These are phyloP conservation scores for Hippophae tibetana DNA, from an alignment of 306 rosid species.

Conservation along the genomic window DNA sequence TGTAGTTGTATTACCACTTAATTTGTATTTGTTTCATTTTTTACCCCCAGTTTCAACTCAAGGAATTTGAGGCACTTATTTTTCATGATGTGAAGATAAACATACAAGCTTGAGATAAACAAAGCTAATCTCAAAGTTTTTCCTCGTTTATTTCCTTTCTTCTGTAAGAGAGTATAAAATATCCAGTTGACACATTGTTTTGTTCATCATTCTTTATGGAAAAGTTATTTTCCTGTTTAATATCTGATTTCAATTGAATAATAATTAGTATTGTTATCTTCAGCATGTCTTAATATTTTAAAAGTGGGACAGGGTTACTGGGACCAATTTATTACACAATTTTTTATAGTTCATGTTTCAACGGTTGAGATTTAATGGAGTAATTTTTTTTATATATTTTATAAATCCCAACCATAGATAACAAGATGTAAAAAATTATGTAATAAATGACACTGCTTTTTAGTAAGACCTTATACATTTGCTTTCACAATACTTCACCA, in stretches of 20 bases:
- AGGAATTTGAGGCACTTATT: constrained; percentile 22
- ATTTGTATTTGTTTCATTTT: constrained; percentile 23
- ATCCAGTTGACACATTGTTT: constrained; percentile 35
- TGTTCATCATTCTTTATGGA: constrained; percentile 14
- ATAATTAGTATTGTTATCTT: neutral
- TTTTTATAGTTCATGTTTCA: too few relatives aligned
- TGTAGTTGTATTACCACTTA: constrained; percentile 17
- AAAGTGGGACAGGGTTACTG: too few relatives aligned
- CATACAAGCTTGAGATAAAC: constrained; percentile 43
- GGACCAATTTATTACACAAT: too few relatives aligned
- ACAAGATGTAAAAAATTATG: too few relatives aligned
- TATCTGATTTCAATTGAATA: neutral
- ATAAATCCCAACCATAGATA: too few relatives aligned
- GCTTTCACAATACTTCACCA: too few relatives aligned
- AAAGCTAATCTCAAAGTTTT: constrained; percentile 43
- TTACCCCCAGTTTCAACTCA: constrained; percentile 5
- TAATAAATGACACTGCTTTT: too few relatives aligned
- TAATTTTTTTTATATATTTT: too few relatives aligned
- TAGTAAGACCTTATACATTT: too few relatives aligned
- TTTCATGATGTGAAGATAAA: constrained; percentile 35
- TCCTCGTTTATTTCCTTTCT: constrained; percentile 34
- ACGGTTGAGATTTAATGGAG: too few relatives aligned
- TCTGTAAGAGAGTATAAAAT: constrained; percentile 47
- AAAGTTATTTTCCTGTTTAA: neutral
- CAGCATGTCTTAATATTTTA: too few relatives aligned